Conservation (phyloP, 257 asterid species). For the Prunella vulgaris region DNA sequence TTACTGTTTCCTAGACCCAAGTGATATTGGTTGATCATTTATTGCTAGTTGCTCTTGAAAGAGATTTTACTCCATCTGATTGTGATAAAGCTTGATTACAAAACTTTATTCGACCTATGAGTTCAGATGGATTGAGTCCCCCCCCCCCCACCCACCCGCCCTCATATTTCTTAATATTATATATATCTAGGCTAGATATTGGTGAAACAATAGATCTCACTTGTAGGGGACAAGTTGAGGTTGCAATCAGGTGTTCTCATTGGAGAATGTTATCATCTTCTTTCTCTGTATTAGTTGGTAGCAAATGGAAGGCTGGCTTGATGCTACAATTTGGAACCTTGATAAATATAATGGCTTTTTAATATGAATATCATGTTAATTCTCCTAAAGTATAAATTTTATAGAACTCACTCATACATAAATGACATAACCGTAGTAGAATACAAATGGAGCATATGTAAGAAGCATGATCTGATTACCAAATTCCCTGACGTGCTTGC, state of each 20-base stretch:
- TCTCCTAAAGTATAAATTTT: not conserved
- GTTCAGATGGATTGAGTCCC: not conserved
- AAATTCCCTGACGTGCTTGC: constrained; percentile 5
- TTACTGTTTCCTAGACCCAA: not conserved
- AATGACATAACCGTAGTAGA: not conserved
- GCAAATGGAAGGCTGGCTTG: not conserved
- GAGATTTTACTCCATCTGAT: not conserved
- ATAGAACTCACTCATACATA: not conserved
- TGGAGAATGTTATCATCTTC: not conserved
- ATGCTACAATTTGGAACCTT: not conserved
- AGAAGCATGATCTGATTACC: not conserved
- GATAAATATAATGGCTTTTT: not conserved
- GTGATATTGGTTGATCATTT: not conserved
- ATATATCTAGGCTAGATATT: too few relatives aligned
- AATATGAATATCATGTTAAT: not conserved
- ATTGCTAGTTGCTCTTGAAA: not conserved
- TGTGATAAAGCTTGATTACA: not conserved
- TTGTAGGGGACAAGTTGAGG: not conserved
- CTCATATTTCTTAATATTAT: too few relatives aligned
- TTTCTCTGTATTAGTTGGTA: not conserved
- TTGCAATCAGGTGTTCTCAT: not conserved
- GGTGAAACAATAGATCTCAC: not conserved
- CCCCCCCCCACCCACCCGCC: too few relatives aligned
- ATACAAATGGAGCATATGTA: not conserved
- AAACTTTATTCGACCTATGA: not conserved